Percentiles rank a stretch among this genome's conserved stretches.
Evolutionary conservation across 2,329 filamentous ascomycete species (phyloP).

Genomic region (Botrytis hyacinthi): DNA sequence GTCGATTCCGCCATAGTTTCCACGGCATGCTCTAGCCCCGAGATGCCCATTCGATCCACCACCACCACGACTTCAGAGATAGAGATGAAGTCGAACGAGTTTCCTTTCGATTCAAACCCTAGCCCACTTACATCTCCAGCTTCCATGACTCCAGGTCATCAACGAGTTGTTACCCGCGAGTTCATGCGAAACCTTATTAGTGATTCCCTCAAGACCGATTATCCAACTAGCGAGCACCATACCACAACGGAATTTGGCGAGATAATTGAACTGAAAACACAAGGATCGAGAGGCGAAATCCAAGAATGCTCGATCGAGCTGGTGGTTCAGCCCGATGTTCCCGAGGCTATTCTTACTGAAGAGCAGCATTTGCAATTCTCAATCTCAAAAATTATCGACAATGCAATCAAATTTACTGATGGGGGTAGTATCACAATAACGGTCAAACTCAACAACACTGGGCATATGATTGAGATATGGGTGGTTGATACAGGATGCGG

Average conservation of each 20-base stretch:
- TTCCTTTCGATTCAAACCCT: not conserved
- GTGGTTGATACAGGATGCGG: constrained; percentile 66
- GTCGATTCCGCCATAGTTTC: not conserved
- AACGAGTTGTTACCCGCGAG: constrained; percentile 32
- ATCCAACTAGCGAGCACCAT: constrained; percentile 32
- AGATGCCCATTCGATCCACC: not conserved
- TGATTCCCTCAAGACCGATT: constrained; percentile 32
- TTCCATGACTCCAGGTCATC: constrained; percentile 29
- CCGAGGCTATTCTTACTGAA: constrained; percentile 49
- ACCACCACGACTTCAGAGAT: not conserved
- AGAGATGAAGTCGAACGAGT: not conserved
- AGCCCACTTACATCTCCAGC: constrained; percentile 21
- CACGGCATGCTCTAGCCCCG: not conserved
- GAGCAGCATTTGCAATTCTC: constrained; percentile 50
- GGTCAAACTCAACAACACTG: constrained; percentile 51
- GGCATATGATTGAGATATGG: constrained; percentile 57
- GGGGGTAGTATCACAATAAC: constrained; percentile 60
- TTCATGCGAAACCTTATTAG: constrained; percentile 35
- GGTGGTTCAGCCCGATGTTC: constrained; percentile 43
- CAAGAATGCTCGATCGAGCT: constrained; percentile 43
- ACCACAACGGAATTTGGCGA: constrained; percentile 34
- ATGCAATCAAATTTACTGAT: constrained; percentile 71
- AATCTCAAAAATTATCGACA: constrained; percentile 49
- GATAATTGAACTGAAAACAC: constrained; percentile 33
- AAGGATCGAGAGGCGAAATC: constrained; percentile 33